Base-by-base conservation (phyloP, 768 basidiomycete genomes). In the Daedalea quercina region DNA sequence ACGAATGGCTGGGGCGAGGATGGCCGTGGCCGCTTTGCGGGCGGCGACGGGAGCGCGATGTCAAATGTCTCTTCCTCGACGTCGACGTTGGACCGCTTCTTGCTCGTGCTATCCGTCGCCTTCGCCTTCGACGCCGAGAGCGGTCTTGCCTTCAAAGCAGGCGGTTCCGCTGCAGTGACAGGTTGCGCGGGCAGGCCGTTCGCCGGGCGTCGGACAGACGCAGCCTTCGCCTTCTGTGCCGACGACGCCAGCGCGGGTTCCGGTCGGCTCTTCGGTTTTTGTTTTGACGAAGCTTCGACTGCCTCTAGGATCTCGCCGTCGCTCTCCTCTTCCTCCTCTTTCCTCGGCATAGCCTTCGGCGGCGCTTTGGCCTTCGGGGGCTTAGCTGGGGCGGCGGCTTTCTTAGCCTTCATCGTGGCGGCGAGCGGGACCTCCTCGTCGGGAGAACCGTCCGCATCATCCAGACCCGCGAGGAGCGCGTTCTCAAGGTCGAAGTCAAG, bases 371-470 rank as follows among this genome's bases (percentile, higher is more conserved):
- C 20, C 31, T 35, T 37, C 19, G n/a, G 4, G 4, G 48, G 19
- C 33, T 24, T 34, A 3, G 22, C 22, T 12, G 31, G 3, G 3
- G 8, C 20, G 46, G 46, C 23, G 8, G 23, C 31, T 17, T 19
- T 22, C 12, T 13, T 37, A 3, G 31, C 48, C 22, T 49, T 49
- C 8, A 11, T 49, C 4, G 37, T 67, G 49, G 76, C 54, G 44
- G 74, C 62, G 52, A 76, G 71, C 53, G 72, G 73, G 22, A 76
- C 67, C 19, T 78, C 76, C 23, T 77, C 73, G 20, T 76, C 78
- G 0, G 65, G 61, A n/a, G 47, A 60, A 35, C 58, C 58, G 1
- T 58, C 54, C 7, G 54, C 52, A 22, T 57, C 43, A 2, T 54
- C 54, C 1, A 44, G 35, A 2, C 51, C 55, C 17, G 17, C 41